Evolutionary conservation across 2,329 filamentous ascomycete genomes (phyloP), one percentile per base, ranked within the genome.

Genomic region (Dactylellina leptospora): DNA sequence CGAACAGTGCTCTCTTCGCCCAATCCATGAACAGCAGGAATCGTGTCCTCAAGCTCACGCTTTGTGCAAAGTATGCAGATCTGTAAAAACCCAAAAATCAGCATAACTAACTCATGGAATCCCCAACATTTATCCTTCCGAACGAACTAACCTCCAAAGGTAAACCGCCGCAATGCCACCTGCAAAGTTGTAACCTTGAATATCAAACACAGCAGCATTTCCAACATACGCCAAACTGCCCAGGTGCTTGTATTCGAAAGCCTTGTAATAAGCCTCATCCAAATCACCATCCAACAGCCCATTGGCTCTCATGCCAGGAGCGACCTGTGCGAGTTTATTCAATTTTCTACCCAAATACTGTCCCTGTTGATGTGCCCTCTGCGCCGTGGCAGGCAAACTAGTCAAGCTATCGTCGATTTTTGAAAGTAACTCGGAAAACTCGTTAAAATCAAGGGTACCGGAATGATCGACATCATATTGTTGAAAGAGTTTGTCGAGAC

Each of bases 341-440:
- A 99, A 89, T 81, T 99, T 99, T 72, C 90, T 87, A 3, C 90
- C 95, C 0, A 99, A 87, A 79, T 99, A 99, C 74, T 90, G 84
- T 5, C 95, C 95, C 81, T 99, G 95, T 80, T 99, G 95, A 78
- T 99, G 92, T 11, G 95, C 95, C 73, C 95, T 90, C 81, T 99
- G 95, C 0, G 96, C 95, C 0, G 95, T 99, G 1, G 96, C 95
- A 0, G 95, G 95, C 1, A 99, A 84, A 25, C 91, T 96, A 0
- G 95, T 99, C 23, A 99, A 86, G 81, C 97, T 97, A 79, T 84
- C 89, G 81, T 99, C 96, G 76, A 99, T 97, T 79, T 97, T 91
- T 76, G 87, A 86, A 8, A 99, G 85, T 10, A 99, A 86, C 79
- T 96, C 91, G 75, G 88, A 85, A 18, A 99, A 86, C 82, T 99